Percentiles rank a stretch among this genome's conserved stretches.
Conservation (phyloP, 1,139 yeast species). For the Scheffersomyces segobiensis region DNA sequence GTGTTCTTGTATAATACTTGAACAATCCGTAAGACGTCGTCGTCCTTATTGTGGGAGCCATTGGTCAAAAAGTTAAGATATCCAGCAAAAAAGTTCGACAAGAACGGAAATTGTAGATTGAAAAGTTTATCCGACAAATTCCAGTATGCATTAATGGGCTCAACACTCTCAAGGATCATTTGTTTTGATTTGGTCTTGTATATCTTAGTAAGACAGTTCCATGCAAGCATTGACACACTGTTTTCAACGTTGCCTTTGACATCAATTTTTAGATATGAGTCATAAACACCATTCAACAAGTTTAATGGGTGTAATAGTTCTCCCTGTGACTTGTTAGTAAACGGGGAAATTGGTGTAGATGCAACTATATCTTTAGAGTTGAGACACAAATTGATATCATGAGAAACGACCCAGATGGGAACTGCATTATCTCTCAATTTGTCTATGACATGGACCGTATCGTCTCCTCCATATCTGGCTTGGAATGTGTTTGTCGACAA, state of each 20-base stretch:
- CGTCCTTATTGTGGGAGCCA: constrained; percentile 29
- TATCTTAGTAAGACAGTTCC: constrained; percentile 37
- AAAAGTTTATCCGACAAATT: constrained; percentile 16
- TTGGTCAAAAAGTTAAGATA: constrained; percentile 36
- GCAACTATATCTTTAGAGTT: constrained; percentile 3
- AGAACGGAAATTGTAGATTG: constrained; percentile 39
- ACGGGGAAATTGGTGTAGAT: constrained; percentile 12
- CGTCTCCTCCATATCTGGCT: not conserved
- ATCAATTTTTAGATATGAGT: constrained; percentile 29
- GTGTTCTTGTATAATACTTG: constrained; percentile 29
- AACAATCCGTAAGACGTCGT: constrained; percentile 24
- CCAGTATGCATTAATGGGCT: constrained; percentile 37
- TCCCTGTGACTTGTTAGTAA: constrained; percentile 11
- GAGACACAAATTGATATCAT: constrained; percentile 10
- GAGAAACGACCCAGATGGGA: constrained; percentile 13
- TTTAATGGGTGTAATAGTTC: constrained; percentile 12
- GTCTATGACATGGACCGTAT: constrained; percentile 1
- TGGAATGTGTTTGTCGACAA: constrained; percentile 2
- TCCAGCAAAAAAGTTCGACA: constrained; percentile 43
- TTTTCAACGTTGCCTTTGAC: constrained; percentile 10
- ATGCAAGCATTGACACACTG: constrained; percentile 23
- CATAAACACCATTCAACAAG: constrained; percentile 26
- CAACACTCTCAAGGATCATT: constrained; percentile 28
- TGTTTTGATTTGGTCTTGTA: constrained; percentile 20
- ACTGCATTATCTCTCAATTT: constrained; percentile 7